These are phyloP conservation scores for Cutaneotrichosporon cyanovorans DNA, from an alignment of 1,284 basidiomycete genomes.

Conservation along the genomic window DNA sequence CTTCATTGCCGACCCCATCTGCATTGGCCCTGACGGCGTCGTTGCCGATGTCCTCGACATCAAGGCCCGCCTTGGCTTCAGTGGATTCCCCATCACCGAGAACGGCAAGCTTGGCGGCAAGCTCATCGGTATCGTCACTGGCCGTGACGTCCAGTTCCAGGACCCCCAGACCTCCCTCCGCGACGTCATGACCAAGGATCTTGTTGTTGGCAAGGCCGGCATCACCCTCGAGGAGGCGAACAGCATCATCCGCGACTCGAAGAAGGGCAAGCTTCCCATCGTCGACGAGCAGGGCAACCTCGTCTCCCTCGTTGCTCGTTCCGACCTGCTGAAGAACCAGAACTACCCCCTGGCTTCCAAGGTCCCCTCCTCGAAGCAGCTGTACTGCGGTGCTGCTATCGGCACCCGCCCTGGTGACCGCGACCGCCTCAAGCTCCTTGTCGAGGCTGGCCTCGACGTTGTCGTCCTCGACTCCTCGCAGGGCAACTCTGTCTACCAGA, in stretches of 20 bases:
- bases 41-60: constrained; percentile 90
- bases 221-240: constrained; percentile 90
- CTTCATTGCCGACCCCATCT: constrained; percentile 92
- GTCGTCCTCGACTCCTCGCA: constrained; percentile 94
- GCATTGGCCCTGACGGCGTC: constrained; percentile 65
- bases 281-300: constrained; percentile 68
- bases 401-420: constrained; percentile 87
- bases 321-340: constrained; percentile 96
- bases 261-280: constrained; percentile 96
- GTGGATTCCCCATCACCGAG: constrained; percentile 96
- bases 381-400: constrained; percentile 94
- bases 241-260: constrained; percentile 86
- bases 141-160: constrained; percentile 93
- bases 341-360: constrained; percentile 94
- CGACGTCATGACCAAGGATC: constrained; percentile 82
- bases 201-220: constrained; percentile 75
- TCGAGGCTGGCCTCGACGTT: constrained; percentile 91
- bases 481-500: constrained; percentile 89
- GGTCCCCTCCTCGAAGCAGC: constrained; percentile 84
- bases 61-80: constrained; percentile 87
- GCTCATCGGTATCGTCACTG: constrained; percentile 92
- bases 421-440: constrained; percentile 75
- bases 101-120: constrained; percentile 79
- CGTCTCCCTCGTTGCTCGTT: constrained; percentile 82
- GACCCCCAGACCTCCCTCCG: constrained; percentile 59